Evolutionary conservation across 2,329 filamentous ascomycete species (phyloP).

Genomic region (Scleromitrula shiraiana): DNA sequence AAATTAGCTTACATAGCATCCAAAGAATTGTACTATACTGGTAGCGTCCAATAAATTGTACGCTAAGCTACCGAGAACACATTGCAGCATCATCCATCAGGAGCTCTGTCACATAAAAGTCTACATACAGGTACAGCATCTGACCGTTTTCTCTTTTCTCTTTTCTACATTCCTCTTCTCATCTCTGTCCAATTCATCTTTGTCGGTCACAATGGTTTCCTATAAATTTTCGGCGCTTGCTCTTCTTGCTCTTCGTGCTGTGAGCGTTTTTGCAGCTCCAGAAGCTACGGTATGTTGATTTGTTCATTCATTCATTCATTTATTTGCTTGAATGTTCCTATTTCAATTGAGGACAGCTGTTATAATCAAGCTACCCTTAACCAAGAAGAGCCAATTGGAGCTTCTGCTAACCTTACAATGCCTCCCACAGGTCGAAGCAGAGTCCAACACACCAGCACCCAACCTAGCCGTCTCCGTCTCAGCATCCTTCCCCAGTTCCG

Average conservation of each 20-base stretch:
- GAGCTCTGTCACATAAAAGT: slow-evolving; percentile 4
- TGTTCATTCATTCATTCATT: no score
- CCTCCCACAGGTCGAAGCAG: slow-evolving; percentile 16
- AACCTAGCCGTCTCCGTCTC: slow-evolving; percentile 57
- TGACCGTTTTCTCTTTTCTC: slow-evolving; percentile 2
- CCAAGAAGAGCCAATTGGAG: slow-evolving; percentile 10
- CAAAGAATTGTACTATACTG: neutral
- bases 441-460: slow-evolving; percentile 25
- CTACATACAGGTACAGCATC: neutral
- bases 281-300: slow-evolving; percentile 43
- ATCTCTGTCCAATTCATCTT: slow-evolving; percentile 14
- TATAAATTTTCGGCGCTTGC: slow-evolving; percentile 65
- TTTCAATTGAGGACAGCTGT: slow-evolving; percentile 6
- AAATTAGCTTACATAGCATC: neutral
- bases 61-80: slow-evolving; percentile 11
- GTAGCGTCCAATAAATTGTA: neutral
- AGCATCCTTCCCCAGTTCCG: slow-evolving; percentile 54
- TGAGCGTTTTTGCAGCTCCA: slow-evolving; percentile 55
- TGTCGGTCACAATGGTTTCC: slow-evolving; percentile 62
- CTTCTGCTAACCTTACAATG: neutral
- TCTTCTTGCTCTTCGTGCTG: slow-evolving; percentile 60
- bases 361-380: neutral
- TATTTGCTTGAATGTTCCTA: neutral
- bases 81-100: slow-evolving; percentile 8
- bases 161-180: neutral